Evolutionary conservation across 2,329 filamentous ascomycete species (phyloP).

Genomic region (Monosporascus sp.): DNA sequence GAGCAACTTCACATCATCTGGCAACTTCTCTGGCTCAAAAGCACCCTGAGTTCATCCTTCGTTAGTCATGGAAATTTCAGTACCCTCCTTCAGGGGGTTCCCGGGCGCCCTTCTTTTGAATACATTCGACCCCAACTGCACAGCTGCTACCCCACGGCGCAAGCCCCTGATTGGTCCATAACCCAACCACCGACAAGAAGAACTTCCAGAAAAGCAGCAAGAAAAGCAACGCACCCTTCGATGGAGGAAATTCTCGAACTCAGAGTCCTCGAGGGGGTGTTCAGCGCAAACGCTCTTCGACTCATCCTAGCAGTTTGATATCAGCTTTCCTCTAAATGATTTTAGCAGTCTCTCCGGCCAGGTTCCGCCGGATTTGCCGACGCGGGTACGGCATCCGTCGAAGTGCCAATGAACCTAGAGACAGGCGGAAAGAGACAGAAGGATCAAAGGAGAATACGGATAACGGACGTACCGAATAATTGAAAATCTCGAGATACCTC

Average conservation of each 20-base stretch:
- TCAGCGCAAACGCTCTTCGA: background rate
- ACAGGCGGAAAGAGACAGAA: background rate
- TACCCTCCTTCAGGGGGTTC: too few species aligned
- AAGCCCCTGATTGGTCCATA: background rate
- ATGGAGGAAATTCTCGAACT: background rate
- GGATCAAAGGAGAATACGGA: background rate
- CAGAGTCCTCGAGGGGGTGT: background rate
- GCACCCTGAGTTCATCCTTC: conserved; percentile 36
- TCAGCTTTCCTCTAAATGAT: background rate
- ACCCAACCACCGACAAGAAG: background rate
- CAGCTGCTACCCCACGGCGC: background rate
- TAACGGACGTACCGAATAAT: conserved; percentile 45
- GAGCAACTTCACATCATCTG: conserved; percentile 37
- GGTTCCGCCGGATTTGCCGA: background rate
- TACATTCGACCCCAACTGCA: too few species aligned
- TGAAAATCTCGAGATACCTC: conserved; percentile 52
- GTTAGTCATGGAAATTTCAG: background rate
- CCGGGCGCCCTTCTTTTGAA: too few species aligned
- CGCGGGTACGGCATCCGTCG: background rate
- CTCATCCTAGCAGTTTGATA: background rate
- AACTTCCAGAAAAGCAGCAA: background rate
- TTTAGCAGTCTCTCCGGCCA: background rate
- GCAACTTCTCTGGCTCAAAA: conserved; percentile 42
- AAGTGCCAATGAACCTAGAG: background rate
- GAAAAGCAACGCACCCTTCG: background rate